Base-by-base conservation (phyloP, 2,329 filamentous ascomycete species). In the Cladosporium sp. region DNA sequence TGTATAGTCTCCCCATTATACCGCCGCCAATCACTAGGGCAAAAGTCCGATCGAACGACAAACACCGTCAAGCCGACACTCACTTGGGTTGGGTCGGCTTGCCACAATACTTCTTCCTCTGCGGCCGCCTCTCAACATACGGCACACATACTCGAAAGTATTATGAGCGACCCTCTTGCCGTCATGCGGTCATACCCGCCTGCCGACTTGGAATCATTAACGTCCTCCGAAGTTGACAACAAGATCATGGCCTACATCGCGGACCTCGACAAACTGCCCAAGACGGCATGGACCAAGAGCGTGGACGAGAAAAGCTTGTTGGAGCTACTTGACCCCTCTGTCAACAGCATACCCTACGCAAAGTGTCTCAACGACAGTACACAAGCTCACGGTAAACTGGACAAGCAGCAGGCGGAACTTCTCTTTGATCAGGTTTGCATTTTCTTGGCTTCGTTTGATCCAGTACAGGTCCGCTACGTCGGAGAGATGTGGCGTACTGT, bases 261-360 rank as follows among this genome's bases (percentile, higher is more conserved):
- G 40, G 62, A 68, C 51, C 63, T 78, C 24, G 61, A 64, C 34
- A 71, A 69, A 57, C 62, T 76, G 48, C 60, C 69, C 10, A 56
- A 64, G 44, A 20, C 49, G 13, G 61, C 68, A 44, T 76, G 68
- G 67, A 58, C 66, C 25, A 75, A 74, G 62, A 64, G 66, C 32
- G 68, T 74, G 32, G 73, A 74, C 45, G 66, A 70, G 58, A 68
- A 76, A 58, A 73, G 75, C 64, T 55, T 77, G 15, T 66, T 78
- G 45, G 68, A 73, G 70, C 63, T 78, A 34, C 72, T 86, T 58
- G 77, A 86, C 63, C 84, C 86, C 19, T 70, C 78, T 7, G 70
- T 77, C 37, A 83, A 88, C 68, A 81, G 82, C 17, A 76, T 87
- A 60, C 75, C 82, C 8, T 88, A 86, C 70, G 72, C 84, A 50